Conservation (phyloP, 768 basidiomycete species). For the Exidia glandulosa region DNA sequence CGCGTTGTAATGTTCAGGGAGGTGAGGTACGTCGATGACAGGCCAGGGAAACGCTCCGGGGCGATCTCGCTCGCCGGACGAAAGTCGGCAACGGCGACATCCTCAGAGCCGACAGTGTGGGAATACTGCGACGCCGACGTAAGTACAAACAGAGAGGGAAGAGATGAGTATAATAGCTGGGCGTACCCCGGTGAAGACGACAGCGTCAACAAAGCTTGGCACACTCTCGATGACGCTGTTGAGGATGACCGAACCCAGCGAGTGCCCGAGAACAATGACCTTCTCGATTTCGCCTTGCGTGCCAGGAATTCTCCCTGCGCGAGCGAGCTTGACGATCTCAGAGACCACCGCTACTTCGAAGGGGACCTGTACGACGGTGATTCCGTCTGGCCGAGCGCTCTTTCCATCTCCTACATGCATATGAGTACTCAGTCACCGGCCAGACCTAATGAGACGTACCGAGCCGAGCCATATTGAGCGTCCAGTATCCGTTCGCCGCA, state of each 20-base stretch:
- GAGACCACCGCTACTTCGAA: too few relatives aligned
- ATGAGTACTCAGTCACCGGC: background rate
- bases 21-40: background rate
- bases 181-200: background rate
- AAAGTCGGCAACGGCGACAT: background rate
- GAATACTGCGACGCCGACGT: background rate
- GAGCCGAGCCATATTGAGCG: slow-evolving; percentile 11
- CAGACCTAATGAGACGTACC: slow-evolving; percentile 2
- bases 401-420: background rate
- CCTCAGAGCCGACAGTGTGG: background rate
- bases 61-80: background rate
- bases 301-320: background rate
- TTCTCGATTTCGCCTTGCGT: background rate
- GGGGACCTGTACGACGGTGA: too few relatives aligned
- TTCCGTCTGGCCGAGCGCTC: background rate
- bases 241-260: background rate
- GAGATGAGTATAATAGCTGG: too few relatives aligned
- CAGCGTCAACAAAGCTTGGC: background rate
- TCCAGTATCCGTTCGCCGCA: slow-evolving; percentile 6
- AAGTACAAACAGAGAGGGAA: background rate
- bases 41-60: background rate
- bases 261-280: background rate
- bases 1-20: background rate
- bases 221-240: background rate
- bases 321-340: background rate